These are phyloP conservation scores for Mycosphaerella sp. DNA, from an alignment of 2,329 filamentous ascomycete genomes.

Conservation along the genomic window DNA sequence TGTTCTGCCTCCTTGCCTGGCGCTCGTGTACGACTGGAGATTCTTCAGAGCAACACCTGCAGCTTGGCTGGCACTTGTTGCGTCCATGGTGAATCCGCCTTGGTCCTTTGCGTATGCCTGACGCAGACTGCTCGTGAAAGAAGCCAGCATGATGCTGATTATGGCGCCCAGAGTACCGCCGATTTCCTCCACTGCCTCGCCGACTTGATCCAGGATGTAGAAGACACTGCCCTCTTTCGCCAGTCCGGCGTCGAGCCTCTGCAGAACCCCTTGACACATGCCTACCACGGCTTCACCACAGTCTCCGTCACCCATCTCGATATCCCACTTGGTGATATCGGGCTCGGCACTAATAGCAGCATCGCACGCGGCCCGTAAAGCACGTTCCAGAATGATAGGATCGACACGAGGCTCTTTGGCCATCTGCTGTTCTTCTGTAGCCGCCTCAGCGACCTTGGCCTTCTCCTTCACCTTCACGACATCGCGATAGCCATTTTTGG, in stretches of 20 bases:
- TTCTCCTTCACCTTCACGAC: slow-evolving; percentile 12
- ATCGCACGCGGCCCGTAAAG: slow-evolving; percentile 39
- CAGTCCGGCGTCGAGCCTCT: slow-evolving; percentile 29
- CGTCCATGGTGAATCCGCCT: slow-evolving; percentile 21
- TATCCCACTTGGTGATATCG: slow-evolving; percentile 58
- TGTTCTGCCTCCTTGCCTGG: slow-evolving; percentile 33
- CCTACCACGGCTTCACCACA: slow-evolving; percentile 52
- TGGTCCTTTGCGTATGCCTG: slow-evolving; percentile 27
- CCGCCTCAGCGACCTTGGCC: slow-evolving; percentile 24
- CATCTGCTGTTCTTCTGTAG: slow-evolving; percentile 35
- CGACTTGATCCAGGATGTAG: slow-evolving; percentile 32
- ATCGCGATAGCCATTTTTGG: slow-evolving; percentile 41
- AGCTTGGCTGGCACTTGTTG: slow-evolving; percentile 24
- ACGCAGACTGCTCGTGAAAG: slow-evolving; percentile 37
- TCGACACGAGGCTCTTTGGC: slow-evolving; percentile 28
- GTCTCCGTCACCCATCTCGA: slow-evolving; percentile 59
- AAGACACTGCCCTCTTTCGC: slow-evolving; percentile 29
- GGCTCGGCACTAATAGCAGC: slow-evolving; percentile 53
- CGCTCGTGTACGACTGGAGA: slow-evolving; percentile 36
- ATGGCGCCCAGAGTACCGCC: slow-evolving; percentile 37
- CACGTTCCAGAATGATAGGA: slow-evolving; percentile 32
- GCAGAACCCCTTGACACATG: slow-evolving; percentile 33
- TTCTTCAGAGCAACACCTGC: slow-evolving; percentile 39
- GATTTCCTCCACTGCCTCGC: slow-evolving; percentile 33
- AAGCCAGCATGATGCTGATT: slow-evolving; percentile 34